Base-by-base conservation (phyloP, 495 filamentous ascomycete species). In the Hamigera avellanea region DNA sequence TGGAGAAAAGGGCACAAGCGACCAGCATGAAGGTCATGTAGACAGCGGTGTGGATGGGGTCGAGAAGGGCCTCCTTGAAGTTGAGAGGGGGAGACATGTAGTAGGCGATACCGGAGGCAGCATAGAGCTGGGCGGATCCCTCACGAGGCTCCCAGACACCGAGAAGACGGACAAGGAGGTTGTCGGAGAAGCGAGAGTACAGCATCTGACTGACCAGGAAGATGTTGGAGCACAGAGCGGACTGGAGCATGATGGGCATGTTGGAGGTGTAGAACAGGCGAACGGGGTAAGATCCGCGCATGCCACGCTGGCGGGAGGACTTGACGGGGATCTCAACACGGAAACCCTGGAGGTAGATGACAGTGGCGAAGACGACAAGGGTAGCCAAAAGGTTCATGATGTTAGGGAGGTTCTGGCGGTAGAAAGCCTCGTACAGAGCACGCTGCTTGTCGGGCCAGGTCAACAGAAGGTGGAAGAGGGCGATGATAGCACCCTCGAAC, bases 341-440 rank as follows among this genome's bases (percentile, higher is more conserved):
- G 84, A 99, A 96, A 41, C 93, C 93, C 64, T 99, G 93, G 39
- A 99, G 86, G 69, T 99, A 99, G 72, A 99, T 96, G 53, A 99
- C 93, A 31, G 88, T 84, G 42, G 82, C 84, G 66, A 99, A 99
- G 57, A 99, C 83, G 44, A 81, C 45, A 42, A 96, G 73, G 37
- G 93, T 99, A 35, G 93, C 82, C 41, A 99, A 61, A 40, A 99
- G 76, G 72, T 95, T 96, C 86, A 93, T 95, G 72, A 99, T 82
- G 74, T 99, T 99, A 64, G 93, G 93, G 28, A 99, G 78, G 67
- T 94, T 95, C 76, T 96, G 93, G 59, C 93, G 78, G 73, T 94
- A 99, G 75, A 99, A 96, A 40, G 93, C 93, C 69, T 99, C 93
- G 50, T 81, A 81, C 40, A 99, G 78, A 53, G 93, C 93, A 45